These are phyloP conservation scores for Phytophthora colocasiae DNA, from an alignment of 352 stramenopile species.

Conservation along the genomic window DNA sequence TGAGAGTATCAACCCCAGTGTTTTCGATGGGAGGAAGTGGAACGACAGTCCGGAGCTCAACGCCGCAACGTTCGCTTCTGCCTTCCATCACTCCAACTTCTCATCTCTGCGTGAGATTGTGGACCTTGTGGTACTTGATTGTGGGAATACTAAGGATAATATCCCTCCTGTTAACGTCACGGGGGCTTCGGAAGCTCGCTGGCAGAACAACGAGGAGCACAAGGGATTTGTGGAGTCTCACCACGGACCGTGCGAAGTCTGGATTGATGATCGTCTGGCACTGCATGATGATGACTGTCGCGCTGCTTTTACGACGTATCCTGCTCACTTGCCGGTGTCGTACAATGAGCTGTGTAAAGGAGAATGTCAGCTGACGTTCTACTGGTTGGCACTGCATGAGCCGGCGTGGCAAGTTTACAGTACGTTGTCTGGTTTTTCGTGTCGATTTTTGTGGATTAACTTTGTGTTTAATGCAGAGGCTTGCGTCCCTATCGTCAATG, in stretches of 20 bases:
- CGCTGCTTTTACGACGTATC: slow-evolving; percentile 41
- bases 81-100: slow-evolving; percentile 42
- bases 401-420: slow-evolving; percentile 55
- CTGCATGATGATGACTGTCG: slow-evolving; percentile 52
- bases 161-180: slow-evolving; percentile 39
- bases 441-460: slow-evolving; percentile 1
- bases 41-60: slow-evolving; percentile 54
- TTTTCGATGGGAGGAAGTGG: slow-evolving; percentile 58
- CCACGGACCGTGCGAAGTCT: slow-evolving; percentile 62
- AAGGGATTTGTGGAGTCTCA: slow-evolving; percentile 57
- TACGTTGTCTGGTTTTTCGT: slow-evolving; percentile 3
- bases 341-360: slow-evolving; percentile 41
- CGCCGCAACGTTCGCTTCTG: slow-evolving; percentile 37
- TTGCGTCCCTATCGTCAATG: slow-evolving; percentile 14
- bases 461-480: slow-evolving; percentile 14
- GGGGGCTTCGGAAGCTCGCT: slow-evolving; percentile 29
- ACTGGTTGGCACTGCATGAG: slow-evolving; percentile 57
- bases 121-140: slow-evolving; percentile 32
- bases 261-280: slow-evolving; percentile 48
- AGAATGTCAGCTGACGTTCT: slow-evolving; percentile 56
- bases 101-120: slow-evolving; percentile 46
- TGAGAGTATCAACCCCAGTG: slow-evolving; percentile 23
- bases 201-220: slow-evolving; percentile 49
- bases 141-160: slow-evolving; percentile 38
- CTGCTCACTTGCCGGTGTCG: slow-evolving; percentile 40